phyloP scores from a whole-genome alignment of 2,329 filamentous ascomycete genomes.

The Talaromyces atroroseus region DNA sequence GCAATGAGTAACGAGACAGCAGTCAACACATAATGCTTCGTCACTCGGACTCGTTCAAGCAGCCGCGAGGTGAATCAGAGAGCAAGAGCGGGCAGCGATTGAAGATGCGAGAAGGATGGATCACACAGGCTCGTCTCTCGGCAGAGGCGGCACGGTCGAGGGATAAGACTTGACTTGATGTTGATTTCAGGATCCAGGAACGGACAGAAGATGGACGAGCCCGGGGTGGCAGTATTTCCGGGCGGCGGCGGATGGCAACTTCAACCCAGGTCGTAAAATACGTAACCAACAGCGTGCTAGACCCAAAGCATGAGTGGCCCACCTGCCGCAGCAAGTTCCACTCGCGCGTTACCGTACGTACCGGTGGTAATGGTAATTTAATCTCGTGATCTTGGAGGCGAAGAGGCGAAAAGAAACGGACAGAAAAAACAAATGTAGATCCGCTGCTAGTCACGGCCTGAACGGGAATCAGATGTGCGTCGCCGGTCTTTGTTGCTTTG shows the following conservation, averaged over 20 bases:
- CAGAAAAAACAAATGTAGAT: not conserved
- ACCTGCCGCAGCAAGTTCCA: not conserved
- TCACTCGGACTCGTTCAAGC: not conserved
- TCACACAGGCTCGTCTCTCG: not conserved
- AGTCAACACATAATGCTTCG: constrained; percentile 8
- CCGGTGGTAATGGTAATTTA: not conserved
- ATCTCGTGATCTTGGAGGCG: not conserved
- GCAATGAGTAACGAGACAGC: not conserved
- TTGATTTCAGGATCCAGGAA: not conserved
- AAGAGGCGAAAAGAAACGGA: constrained; percentile 2
- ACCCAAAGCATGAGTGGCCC: not conserved
- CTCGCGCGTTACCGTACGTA: not conserved
- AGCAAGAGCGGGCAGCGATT: constrained; percentile 4
- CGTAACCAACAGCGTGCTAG: not conserved
- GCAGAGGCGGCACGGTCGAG: not conserved
- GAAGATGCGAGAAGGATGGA: constrained; percentile 2
- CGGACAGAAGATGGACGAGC: constrained; percentile 3
- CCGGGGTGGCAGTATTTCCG: constrained; percentile 13
- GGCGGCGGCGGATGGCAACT: constrained; percentile 9
- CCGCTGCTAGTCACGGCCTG: not conserved
- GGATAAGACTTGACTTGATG: not conserved
- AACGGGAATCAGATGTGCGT: constrained; percentile 6
- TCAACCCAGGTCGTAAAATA: not conserved
- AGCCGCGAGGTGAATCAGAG: not conserved
- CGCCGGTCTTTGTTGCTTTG: not conserved